Evolutionary conservation across 768 basidiomycete species (phyloP).

Genomic region (Boletus tylopilopsis): DNA sequence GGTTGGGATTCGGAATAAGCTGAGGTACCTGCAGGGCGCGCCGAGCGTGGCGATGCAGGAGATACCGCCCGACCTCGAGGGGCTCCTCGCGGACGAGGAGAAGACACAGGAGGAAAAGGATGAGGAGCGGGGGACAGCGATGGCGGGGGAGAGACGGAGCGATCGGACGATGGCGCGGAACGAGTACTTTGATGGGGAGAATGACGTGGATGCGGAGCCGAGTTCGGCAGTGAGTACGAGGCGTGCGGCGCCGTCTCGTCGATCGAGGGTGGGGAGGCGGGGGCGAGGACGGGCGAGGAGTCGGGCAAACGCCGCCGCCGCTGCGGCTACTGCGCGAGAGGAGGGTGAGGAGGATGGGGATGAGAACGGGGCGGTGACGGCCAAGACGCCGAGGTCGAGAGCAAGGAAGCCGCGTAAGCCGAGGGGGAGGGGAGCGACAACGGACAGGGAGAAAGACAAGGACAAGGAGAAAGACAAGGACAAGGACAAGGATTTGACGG

Average conservation of each 20-base stretch:
- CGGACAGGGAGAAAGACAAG: slow-evolving; percentile 28
- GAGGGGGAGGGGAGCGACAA: slow-evolving; percentile 12
- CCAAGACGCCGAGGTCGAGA: slow-evolving; percentile 33
- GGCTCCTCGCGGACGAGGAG: slow-evolving; percentile 71
- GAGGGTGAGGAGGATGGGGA: slow-evolving; percentile 40
- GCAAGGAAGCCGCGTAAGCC: slow-evolving; percentile 26
- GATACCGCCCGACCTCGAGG: slow-evolving; percentile 88
- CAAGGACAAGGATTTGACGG: slow-evolving; percentile 29
- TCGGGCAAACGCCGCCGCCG: slow-evolving; percentile 28
- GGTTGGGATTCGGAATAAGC: slow-evolving; percentile 78
- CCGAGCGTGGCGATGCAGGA: slow-evolving; percentile 97
- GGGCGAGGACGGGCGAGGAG: slow-evolving; percentile 31
- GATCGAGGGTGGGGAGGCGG: slow-evolving; percentile 26
- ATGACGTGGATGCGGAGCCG: slow-evolving; percentile 58
- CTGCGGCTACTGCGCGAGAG: slow-evolving; percentile 21
- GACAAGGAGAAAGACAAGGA: slow-evolving; percentile 19
- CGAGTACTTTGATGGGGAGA: slow-evolving; percentile 72
- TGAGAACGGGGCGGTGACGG: slow-evolving; percentile 24
- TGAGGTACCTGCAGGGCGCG: slow-evolving; percentile 90
- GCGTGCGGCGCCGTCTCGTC: slow-evolving; percentile 5
- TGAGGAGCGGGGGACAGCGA: slow-evolving; percentile 58
- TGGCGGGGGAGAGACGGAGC: slow-evolving; percentile 48
- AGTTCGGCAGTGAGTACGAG: not conserved
- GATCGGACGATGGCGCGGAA: slow-evolving; percentile 55
- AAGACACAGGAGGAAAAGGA: slow-evolving; percentile 62